Evolutionary conservation across 768 basidiomycete genomes (phyloP), one percentile per base, ranked within the genome.

Genomic region (Cystofilobasidium bisporidii): DNA sequence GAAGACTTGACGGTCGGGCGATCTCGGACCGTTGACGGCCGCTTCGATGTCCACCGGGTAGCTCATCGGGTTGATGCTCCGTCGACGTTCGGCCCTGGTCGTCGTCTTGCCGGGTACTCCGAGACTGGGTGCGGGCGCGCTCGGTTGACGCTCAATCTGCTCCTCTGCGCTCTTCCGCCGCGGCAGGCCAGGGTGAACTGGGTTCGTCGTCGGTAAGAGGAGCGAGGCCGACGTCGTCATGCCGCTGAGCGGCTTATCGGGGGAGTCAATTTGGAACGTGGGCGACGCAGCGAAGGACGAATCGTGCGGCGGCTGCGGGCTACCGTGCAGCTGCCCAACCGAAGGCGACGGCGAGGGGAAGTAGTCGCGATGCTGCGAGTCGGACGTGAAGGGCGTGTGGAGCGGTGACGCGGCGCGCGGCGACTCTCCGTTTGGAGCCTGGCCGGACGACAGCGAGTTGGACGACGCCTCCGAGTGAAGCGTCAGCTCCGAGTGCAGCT

Each of bases 11-110:
- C 36, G 63, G 53, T 55, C 40, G 14, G 38, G 38, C 41, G 41
- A 61, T 8, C 60, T 3, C 26, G 28, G 60, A 28, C 28, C 60
- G 38, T 28, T 61, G 38, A 43, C 60, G n/a, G 62, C 47, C 1
- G 62, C 30, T 24, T 43, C 30, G 24, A 56, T 30, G 17, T 64
- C 63, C 4, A 61, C 60, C 20, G 48, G 63, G 32, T 38, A 56
- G 38, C 36, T 58, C 56, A 45, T 56, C 11, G 85, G 84, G 65
- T 83, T 84, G 69, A 85, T 84, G 5, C 84, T 84, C 26, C 81
- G 77, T 17, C 84, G 77, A 55, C 79, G 81, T 30, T 81, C 82
- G 0, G 79, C 76, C 41, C 81, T 79, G 8, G 76, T 75, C 0
- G 77, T 77, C 64, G 69, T 75, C 58, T 32, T 58, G 18, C 33